Evolutionary conservation across 305 asterid species (phyloP).

Genomic region (Fraxinus sp.): DNA sequence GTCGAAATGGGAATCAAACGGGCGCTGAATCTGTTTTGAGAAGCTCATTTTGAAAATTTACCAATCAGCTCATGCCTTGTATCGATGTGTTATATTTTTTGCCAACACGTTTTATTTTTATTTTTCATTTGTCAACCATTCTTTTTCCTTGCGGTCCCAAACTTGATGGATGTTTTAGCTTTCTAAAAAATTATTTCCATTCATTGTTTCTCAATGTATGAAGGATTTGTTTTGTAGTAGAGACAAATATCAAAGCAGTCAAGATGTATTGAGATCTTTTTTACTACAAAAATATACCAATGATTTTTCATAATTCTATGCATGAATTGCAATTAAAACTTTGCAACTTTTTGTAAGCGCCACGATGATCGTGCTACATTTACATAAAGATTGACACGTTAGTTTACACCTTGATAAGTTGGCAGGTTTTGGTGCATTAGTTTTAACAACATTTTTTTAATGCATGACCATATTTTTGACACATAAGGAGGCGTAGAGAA

Average conservation of each 20-base stretch:
- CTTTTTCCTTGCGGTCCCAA: not conserved
- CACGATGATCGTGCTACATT: too few species aligned
- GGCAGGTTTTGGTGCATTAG: too few species aligned
- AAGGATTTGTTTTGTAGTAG: not conserved
- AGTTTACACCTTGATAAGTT: too few species aligned
- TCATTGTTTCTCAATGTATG: not conserved
- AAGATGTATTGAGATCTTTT: not conserved
- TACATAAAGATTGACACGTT: too few species aligned
- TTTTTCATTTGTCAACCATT: not conserved
- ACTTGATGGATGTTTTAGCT: not conserved
- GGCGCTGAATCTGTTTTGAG: not conserved
- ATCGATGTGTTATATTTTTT: not conserved
- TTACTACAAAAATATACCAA: not conserved
- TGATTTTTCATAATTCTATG: not conserved
- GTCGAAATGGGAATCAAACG: too few species aligned
- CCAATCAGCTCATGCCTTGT: not conserved
- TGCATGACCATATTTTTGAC: too few species aligned
- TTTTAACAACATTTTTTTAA: too few species aligned
- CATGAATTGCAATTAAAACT: not conserved
- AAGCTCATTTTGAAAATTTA: not conserved
- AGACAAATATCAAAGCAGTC: not conserved
- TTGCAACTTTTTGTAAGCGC: not conserved
- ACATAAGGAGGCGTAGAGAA: too few species aligned
- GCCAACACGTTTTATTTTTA: not conserved
- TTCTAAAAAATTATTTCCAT: not conserved